phyloP scores from a whole-genome alignment of 2,329 filamentous ascomycete genomes.

The Biscogniauxia sp. region DNA sequence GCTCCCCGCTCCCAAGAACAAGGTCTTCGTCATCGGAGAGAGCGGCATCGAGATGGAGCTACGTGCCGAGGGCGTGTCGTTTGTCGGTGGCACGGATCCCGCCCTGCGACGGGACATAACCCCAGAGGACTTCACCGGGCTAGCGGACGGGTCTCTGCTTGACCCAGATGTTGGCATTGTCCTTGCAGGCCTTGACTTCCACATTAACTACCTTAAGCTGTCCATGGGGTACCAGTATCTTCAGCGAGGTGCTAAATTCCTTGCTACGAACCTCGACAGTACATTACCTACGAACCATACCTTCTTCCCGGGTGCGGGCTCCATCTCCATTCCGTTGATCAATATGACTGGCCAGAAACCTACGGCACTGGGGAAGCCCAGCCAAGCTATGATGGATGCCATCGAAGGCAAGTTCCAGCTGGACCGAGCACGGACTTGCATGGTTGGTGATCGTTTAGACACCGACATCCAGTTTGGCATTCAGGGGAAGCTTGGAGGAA shows the following conservation, averaged over 20 bases:
- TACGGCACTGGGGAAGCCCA: constrained; percentile 84
- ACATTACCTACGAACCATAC: constrained; percentile 79
- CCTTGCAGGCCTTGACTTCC: constrained; percentile 86
- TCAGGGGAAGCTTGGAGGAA: constrained; percentile 86
- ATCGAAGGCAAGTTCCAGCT: constrained; percentile 95
- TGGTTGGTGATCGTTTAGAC: constrained; percentile 91
- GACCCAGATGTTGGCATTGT: constrained; percentile 90
- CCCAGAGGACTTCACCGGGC: constrained; percentile 73
- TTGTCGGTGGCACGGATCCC: constrained; percentile 84
- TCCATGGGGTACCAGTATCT: constrained; percentile 84
- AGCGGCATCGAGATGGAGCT: constrained; percentile 89
- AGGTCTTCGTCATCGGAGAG: constrained; percentile 93
- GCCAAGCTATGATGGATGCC: constrained; percentile 98
- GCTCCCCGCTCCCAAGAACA: constrained; percentile 75
- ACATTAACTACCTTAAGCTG: constrained; percentile 93
- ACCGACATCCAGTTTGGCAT: constrained; percentile 96
- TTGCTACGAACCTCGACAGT: constrained; percentile 91
- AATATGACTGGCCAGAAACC: constrained; percentile 71
- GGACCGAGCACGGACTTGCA: constrained; percentile 80
- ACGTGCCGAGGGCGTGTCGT: constrained; percentile 71
- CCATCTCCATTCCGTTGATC: constrained; percentile 72
- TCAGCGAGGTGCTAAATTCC: constrained; percentile 74
- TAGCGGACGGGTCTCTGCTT: constrained; percentile 72
- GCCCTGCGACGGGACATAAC: constrained; percentile 73
- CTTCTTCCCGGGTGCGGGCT: constrained; percentile 89